Conservation (phyloP, 805 yeast species). For the Cyberlindnera galapagoensis region DNA sequence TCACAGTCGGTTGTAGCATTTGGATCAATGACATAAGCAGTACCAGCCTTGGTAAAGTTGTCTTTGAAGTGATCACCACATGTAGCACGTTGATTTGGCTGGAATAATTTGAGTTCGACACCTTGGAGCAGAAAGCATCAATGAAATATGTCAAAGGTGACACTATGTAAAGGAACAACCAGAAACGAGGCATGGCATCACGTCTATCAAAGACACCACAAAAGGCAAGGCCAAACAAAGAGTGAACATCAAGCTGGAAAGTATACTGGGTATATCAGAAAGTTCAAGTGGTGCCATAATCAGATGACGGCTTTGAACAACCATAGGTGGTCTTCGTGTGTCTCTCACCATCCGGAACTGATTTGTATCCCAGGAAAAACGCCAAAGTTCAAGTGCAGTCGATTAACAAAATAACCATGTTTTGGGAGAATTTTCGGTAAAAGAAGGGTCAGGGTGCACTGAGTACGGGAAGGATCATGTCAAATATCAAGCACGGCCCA, state of each 20-base stretch:
- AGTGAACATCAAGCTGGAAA: conserved; percentile 51
- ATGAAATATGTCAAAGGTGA: conserved; percentile 68
- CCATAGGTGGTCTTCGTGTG: too few relatives aligned
- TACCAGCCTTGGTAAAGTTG: conserved; percentile 27
- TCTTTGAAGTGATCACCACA: conserved; percentile 48
- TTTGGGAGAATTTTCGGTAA: too few relatives aligned
- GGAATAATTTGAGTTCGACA: conserved; percentile 43
- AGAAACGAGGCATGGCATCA: conserved; percentile 59
- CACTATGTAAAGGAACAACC: conserved; percentile 72
- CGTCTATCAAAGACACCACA: conserved; percentile 71
- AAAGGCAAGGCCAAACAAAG: conserved; percentile 62
- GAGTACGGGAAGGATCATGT: too few relatives aligned
- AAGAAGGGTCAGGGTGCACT: too few relatives aligned
- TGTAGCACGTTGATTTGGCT: conserved; percentile 48
- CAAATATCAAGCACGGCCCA: too few relatives aligned
- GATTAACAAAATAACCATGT: too few relatives aligned
- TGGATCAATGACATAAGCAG: conserved; percentile 15
- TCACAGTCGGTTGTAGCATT: conserved; percentile 45
- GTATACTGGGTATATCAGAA: conserved; percentile 58
- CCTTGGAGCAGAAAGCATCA: conserved; percentile 41
- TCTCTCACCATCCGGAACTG: too few relatives aligned
- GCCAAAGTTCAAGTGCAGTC: too few relatives aligned
- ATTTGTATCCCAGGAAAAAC: too few relatives aligned
- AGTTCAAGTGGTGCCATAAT: conserved; percentile 52
- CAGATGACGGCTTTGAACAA: too few relatives aligned